Evolutionary conservation across 805 yeast species (phyloP), one percentile per base, ranked within the genome.

Genomic region (Starmerella stigmatis): DNA sequence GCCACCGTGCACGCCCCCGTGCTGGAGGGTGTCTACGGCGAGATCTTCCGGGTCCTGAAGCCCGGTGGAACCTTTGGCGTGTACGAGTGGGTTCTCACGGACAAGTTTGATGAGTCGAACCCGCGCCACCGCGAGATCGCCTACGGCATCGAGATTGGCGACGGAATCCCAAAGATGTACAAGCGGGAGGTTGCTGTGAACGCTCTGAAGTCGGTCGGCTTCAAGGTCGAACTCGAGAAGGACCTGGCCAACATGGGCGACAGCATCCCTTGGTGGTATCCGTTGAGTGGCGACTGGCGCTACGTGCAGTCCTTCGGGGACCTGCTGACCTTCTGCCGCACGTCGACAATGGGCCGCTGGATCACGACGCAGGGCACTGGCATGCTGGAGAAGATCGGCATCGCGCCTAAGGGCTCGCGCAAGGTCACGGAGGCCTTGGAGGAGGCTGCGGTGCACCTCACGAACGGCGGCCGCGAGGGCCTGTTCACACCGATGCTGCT

Each of bases 51-150:
- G 63, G 96, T 86, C 15, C 75, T 89, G 66, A 92, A 92, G 69
- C 97, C 98, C 58, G 97, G 97, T 62, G 98, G 98, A 65, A 77
- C 73, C 40, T 92, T 92, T 56, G 98, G 96, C 64, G 97, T 92
- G 43, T 92, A 92, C 70, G 98, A 92, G 69, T 92, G 98, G 98
- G 97, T 92, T 53, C 83, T 92, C 94, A 92, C 97, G 51, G 94
- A 86, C 59, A 73, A 69, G 41, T 92, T 86, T 64, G 97, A 92
- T 63, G 94, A 83, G 68, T 67, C 66, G 48, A 86, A 85, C 66
- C 76, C 78, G 57, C 88, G 78, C 65, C 98, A 92, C 70, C 83
- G 96, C 68, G 81, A 81, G 63, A 84, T 92, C 54, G 92, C 94
- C 26, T 89, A 89, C 67, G 97, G 96, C 64, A 92, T 92, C 57